phyloP scores from a whole-genome alignment of 2,329 filamentous ascomycete genomes.

The Eurotiales sp. region DNA sequence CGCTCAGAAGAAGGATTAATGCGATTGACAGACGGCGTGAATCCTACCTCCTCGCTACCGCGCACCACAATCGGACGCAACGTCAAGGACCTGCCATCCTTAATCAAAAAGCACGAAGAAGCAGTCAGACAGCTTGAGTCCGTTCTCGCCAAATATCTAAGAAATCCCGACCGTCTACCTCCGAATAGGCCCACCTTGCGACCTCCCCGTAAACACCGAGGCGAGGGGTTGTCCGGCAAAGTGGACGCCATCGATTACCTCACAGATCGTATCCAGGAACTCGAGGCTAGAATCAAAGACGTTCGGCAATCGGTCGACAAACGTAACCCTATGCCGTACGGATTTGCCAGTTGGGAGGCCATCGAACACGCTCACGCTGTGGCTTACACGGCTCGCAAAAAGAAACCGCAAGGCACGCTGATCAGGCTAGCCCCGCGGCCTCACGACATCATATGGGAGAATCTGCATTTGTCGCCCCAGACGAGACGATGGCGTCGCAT shows the following conservation, averaged over 20 bases:
- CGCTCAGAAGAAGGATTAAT: constrained; percentile 84
- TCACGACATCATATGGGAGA: constrained; percentile 94
- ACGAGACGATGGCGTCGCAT: constrained; percentile 69
- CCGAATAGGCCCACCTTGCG: constrained; percentile 71
- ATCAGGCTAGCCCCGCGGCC: constrained; percentile 78
- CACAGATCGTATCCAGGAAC: constrained; percentile 73
- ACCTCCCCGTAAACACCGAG: constrained; percentile 74
- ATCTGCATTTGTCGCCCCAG: constrained; percentile 68
- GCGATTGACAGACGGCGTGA: constrained; percentile 74
- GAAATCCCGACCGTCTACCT: constrained; percentile 77
- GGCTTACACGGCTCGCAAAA: constrained; percentile 74
- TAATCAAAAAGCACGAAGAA: constrained; percentile 80
- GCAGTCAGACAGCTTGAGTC: constrained; percentile 78
- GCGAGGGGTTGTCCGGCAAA: constrained; percentile 64
- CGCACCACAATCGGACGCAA: constrained; percentile 83
- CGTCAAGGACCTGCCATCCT: constrained; percentile 79
- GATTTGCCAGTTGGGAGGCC: constrained; percentile 88
- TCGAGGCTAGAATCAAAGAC: constrained; percentile 81
- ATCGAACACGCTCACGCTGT: constrained; percentile 86
- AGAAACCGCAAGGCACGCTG: constrained; percentile 73
- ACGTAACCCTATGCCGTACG: constrained; percentile 82
- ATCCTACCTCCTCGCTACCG: constrained; percentile 73
- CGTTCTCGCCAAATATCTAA: constrained; percentile 83
- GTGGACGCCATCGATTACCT: constrained; percentile 94
- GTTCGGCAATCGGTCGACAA: constrained; percentile 79